Percentiles rank a stretch among this genome's conserved stretches.
These are phyloP conservation scores for Monosporascus sp. DNA, from an alignment of 2,329 filamentous ascomycete genomes.

Conservation along the genomic window DNA sequence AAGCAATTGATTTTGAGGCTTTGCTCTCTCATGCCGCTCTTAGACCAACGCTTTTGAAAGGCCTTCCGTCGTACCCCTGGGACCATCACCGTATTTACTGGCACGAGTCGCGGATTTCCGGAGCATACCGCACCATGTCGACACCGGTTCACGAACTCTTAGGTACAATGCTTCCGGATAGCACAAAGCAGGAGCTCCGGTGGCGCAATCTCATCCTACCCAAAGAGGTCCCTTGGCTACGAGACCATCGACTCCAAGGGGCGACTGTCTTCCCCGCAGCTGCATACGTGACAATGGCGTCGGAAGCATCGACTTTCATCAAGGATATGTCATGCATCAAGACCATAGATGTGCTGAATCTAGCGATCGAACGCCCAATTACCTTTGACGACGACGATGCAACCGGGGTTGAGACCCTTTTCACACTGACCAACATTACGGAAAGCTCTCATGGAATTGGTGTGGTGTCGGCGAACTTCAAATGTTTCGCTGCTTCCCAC, in stretches of 20 bases:
- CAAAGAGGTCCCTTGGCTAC: constrained; percentile 2
- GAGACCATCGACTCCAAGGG: constrained; percentile 1
- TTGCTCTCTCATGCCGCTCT: too few species aligned
- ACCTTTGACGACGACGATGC: too few species aligned
- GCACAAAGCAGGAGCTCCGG: not conserved
- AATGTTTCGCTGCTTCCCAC: too few species aligned
- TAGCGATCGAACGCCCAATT: too few species aligned
- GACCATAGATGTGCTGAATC: too few species aligned
- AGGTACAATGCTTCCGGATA: not conserved
- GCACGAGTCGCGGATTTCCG: constrained; percentile 1
- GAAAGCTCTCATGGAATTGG: too few species aligned
- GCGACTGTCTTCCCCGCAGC: constrained; percentile 2
- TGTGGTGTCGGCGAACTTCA: too few species aligned
- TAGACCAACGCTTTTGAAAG: not conserved
- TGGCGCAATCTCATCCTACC: constrained; percentile 2
- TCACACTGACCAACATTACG: too few species aligned
- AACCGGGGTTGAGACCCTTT: too few species aligned
- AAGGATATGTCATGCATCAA: too few species aligned
- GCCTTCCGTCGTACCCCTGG: constrained; percentile 2
- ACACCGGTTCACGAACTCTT: not conserved
- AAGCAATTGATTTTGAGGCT: too few species aligned
- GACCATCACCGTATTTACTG: not conserved
- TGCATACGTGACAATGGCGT: not conserved
- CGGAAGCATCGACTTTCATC: not conserved
- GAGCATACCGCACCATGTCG: not conserved